Conservation (phyloP, 441 rosid species). For the Mallotus repandus region DNA sequence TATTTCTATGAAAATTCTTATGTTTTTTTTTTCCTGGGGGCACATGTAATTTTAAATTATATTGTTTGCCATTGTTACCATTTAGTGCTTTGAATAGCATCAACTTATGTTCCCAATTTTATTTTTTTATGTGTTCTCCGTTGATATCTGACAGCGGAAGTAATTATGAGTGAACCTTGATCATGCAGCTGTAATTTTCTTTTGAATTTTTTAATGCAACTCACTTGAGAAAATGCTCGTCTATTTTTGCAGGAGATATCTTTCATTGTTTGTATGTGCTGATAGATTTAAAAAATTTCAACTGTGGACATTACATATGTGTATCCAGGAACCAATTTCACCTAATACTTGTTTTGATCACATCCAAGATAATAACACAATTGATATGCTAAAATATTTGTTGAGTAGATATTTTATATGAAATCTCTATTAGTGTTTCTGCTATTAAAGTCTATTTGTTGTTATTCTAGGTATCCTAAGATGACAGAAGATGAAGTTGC, state of each 20-base stretch:
- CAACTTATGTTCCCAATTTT: background rate
- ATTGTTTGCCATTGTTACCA: background rate
- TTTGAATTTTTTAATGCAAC: background rate
- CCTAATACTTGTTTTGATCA: background rate
- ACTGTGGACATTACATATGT: background rate
- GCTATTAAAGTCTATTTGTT: background rate
- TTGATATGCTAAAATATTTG: background rate
- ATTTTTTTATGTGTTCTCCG: background rate
- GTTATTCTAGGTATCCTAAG: conserved; percentile 55
- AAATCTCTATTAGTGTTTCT: background rate
- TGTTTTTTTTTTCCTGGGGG: no score
- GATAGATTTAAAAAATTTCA: background rate
- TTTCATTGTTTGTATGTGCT: background rate
- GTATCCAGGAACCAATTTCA: background rate
- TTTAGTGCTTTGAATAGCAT: background rate
- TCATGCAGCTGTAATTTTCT: background rate
- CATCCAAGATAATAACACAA: background rate
- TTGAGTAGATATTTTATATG: background rate
- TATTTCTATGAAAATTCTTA: no score
- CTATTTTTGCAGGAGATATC: background rate
- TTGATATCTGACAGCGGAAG: background rate
- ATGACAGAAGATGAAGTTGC: conserved; percentile 50
- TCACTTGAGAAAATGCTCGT: background rate
- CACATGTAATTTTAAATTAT: no score
- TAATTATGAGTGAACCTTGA: background rate